A percentile compares a stretch with the other conserved stretches of the same genome.
Evolutionary conservation across 164 flowering plant genomes (phyloP).

Genomic region (Vitis vinifera): DNA sequence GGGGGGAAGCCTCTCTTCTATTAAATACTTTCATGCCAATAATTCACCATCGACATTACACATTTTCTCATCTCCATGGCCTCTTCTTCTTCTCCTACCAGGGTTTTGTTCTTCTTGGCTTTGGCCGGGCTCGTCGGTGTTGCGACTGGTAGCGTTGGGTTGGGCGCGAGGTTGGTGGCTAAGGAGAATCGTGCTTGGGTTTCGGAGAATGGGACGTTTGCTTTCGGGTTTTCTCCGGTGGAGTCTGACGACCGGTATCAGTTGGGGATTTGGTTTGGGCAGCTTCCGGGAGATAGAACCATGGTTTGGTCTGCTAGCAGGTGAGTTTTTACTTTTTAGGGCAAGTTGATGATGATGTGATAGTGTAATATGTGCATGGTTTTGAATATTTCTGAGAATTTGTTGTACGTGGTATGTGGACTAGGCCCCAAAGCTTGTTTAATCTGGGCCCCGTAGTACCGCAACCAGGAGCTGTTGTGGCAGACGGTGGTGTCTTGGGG

Average conservation of each 20-base stretch:
- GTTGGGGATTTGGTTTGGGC: slow-evolving; percentile 68
- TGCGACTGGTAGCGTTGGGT: slow-evolving; percentile 26
- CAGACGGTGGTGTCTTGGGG: too few relatives aligned
- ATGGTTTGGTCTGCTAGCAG: slow-evolving; percentile 83
- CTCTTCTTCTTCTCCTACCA: slow-evolving; percentile 9
- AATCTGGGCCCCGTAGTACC: too few relatives aligned
- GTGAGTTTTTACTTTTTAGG: slow-evolving; percentile 26
- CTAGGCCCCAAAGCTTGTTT: too few relatives aligned
- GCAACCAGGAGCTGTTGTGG: too few relatives aligned
- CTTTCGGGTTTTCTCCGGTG: slow-evolving; percentile 61
- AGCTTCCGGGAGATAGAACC: slow-evolving; percentile 73
- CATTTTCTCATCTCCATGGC: slow-evolving; percentile 6
- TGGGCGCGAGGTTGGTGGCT: slow-evolving; percentile 63
- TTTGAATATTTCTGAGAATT: too few relatives aligned
- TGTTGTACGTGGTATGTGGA: too few relatives aligned
- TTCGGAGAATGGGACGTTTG: slow-evolving; percentile 78
- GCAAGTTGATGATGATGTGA: not conserved
- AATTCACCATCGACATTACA: not conserved
- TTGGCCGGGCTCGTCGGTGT: slow-evolving; percentile 1
- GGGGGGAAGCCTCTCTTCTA: not conserved
- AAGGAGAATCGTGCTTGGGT: slow-evolving; percentile 48
- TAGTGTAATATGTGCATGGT: not conserved
- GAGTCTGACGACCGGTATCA: slow-evolving; percentile 32
- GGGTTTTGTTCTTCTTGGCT: slow-evolving; percentile 8
- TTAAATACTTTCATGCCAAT: not conserved